Evolutionary conservation across 306 rosid genomes (phyloP).

Genomic region (Dalbergia cochinchinensis): DNA sequence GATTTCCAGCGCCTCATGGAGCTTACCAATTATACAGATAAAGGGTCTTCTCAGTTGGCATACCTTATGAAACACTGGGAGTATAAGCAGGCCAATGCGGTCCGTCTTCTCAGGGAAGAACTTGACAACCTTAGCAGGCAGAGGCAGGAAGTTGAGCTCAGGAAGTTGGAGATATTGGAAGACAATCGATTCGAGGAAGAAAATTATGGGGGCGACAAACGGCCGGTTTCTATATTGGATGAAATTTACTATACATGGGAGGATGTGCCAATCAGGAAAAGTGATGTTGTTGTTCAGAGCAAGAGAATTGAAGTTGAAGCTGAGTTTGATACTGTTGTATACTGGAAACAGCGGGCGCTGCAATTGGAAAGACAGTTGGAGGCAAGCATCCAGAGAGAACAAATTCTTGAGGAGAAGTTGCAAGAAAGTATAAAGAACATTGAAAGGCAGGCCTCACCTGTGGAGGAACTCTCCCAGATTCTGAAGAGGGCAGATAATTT

Average conservation of each 20-base stretch:
- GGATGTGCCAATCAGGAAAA: conserved; percentile 65
- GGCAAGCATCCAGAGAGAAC: conserved; percentile 80
- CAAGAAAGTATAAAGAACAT: conserved; percentile 75
- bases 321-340: conserved; percentile 75
- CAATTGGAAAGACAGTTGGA: conserved; percentile 76
- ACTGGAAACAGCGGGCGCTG: conserved; percentile 83
- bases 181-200: conserved; percentile 81
- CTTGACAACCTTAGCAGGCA: conserved; percentile 83
- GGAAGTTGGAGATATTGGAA: conserved; percentile 84
- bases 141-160: conserved; percentile 81
- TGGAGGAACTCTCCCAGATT: conserved; percentile 83
- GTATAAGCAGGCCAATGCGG: conserved; percentile 89
- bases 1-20: conserved; percentile 88
- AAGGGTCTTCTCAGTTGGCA: conserved; percentile 86
- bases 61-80: conserved; percentile 89
- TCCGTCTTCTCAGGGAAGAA: conserved; percentile 87
- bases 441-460: conserved; percentile 87
- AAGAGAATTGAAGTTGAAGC: conserved; percentile 83
- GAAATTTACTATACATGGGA: conserved; percentile 88
- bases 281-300: conserved; percentile 67
- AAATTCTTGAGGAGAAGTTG: conserved; percentile 67
- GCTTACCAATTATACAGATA: conserved; percentile 82
- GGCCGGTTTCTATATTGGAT: conserved; percentile 88
- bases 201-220: conserved; percentile 74
- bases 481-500: conserved; percentile 59